These are phyloP conservation scores for Lactifluus echinatus DNA, from an alignment of 768 basidiomycete species.

Conservation along the genomic window DNA sequence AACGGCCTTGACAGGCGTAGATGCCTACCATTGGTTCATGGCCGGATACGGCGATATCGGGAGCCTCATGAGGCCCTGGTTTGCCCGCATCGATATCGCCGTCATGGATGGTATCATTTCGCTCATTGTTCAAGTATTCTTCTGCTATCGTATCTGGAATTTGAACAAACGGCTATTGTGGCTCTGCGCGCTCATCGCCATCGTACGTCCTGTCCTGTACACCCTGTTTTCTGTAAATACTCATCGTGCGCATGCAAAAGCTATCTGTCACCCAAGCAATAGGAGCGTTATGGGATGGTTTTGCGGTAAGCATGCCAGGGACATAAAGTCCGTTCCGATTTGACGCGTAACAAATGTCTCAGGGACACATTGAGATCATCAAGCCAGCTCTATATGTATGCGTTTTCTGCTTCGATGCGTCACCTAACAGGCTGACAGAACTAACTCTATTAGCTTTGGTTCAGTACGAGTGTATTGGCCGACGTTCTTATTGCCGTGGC, in stretches of 20 bases:
- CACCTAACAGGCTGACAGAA: neutral
- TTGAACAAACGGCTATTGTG: conserved; percentile 6
- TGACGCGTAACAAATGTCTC: neutral
- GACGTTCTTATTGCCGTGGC: conserved; percentile 5
- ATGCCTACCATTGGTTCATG: conserved; percentile 10
- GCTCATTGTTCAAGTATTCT: conserved; percentile 7
- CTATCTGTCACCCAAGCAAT: neutral
- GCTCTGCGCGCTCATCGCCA: neutral
- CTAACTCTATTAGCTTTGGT: neutral
- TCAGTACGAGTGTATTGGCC: neutral
- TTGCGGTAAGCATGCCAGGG: neutral
- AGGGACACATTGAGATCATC: neutral
- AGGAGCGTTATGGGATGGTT: neutral
- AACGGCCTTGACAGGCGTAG: neutral
- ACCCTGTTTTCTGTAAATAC: neutral
- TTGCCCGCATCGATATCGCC: conserved; percentile 1
- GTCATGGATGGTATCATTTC: conserved; percentile 2
- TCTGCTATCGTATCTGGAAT: conserved; percentile 11
- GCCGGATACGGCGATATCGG: neutral
- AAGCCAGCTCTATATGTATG: neutral
- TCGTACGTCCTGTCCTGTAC: neutral
- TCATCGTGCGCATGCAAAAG: neutral
- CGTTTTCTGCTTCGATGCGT: neutral
- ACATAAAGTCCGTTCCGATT: neutral
- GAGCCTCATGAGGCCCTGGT: neutral